Evolutionary conservation across 306 rosid genomes (phyloP), one percentile per base, ranked within the genome.

Genomic region (Corylus americana): DNA sequence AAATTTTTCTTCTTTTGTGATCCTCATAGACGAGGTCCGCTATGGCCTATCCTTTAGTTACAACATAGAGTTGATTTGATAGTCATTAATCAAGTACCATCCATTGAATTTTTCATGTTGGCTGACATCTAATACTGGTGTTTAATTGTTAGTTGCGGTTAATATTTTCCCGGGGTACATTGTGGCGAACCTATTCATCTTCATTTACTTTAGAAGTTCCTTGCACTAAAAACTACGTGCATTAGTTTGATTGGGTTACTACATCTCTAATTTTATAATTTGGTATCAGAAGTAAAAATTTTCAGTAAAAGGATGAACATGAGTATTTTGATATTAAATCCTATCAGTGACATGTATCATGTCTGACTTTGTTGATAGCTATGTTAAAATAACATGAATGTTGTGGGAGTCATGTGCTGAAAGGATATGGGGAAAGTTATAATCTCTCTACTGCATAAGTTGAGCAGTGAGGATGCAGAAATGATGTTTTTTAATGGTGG

Each of bases 1-100:
- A 95, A 95, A 83, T 95, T 95, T 88, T 95, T 93, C 87, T 95
- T 95, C 96, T 93, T 95, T 83, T 95, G 99, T 69, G 99, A 95
- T 82, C 96, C 99, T 81, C 89, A 93, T 79, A 91, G 98, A 83
- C 94, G 99, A 91, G 99, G 99, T 95, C 79, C 83, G 93, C 79
- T 63, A 73, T 83, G 79, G 55, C 80, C 75, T 79, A 76, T 83
- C 83, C 67, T 72, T 66, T 78, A 25, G 45, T 67, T 82, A 44
- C 55, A 54, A 37, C 7, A 48, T 48, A 63, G 71, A 37, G 78
- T 75, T 80, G 82, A 55, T 83, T 59, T 78, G 74, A 20, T 74
- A 27, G 71, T 73, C 20, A 57, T 63, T 81, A 63, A 59, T 73
- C 70, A 68, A 39, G 50, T 44, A 37, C 42, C 55, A 45, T 11